Evolutionary conservation across 345 rosid species (phyloP).

Genomic region (Eucalyptus caleyi): DNA sequence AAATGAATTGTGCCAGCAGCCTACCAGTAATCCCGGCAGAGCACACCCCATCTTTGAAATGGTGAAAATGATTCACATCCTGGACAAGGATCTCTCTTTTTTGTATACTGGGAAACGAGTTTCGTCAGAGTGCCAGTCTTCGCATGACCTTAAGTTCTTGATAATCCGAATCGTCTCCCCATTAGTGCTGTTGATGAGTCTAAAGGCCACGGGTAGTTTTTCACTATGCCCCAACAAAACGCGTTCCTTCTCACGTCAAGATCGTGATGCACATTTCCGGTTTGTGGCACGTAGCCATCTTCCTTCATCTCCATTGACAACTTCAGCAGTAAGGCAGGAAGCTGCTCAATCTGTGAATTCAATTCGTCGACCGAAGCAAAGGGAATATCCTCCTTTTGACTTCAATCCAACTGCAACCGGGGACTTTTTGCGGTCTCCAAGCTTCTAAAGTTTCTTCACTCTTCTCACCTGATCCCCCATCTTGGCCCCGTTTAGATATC

Average conservation of each 20-base stretch:
- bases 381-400: constrained; percentile 42
- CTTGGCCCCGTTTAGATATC: constrained; percentile 65
- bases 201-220: constrained; percentile 76
- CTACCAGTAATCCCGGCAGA: constrained; percentile 53
- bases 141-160: constrained; percentile 78
- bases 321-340: constrained; percentile 51
- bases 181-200: constrained; percentile 48
- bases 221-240: constrained; percentile 83
- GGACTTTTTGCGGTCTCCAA: constrained; percentile 47
- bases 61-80: constrained; percentile 79
- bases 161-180: constrained; percentile 67
- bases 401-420: constrained; percentile 70
- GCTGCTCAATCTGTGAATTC: constrained; percentile 49
- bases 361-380: constrained; percentile 57
- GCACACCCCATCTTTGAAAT: constrained; percentile 62
- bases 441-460: constrained; percentile 48
- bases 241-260: constrained; percentile 58
- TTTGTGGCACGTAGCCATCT: constrained; percentile 66
- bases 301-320: constrained; percentile 68
- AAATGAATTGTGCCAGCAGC: not conserved
- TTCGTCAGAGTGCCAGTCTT: constrained; percentile 72
- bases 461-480: constrained; percentile 79
- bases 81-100: constrained; percentile 66
- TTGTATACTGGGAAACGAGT: constrained; percentile 63
- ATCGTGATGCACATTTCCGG: constrained; percentile 70